Evolutionary conservation across 176 grass and related monocot genomes (phyloP).

Genomic region (Eremochloa ophiuroides): DNA sequence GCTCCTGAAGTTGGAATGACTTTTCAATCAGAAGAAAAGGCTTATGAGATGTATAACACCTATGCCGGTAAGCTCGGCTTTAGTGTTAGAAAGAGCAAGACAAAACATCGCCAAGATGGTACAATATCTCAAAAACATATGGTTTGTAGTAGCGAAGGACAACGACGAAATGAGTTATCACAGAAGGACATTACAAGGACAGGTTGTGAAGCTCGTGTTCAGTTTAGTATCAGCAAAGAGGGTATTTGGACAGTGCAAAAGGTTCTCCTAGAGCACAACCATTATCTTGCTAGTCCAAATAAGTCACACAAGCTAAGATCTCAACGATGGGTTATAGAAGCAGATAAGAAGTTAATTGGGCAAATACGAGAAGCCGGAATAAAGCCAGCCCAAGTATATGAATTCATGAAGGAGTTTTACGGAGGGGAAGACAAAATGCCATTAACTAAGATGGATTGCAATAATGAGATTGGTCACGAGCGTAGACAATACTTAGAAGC

Average conservation of each 20-base stretch:
- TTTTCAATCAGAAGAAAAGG: constrained; percentile 1
- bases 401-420: background rate
- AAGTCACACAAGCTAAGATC: background rate
- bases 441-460: background rate
- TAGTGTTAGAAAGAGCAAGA: background rate
- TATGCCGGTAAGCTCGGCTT: constrained; percentile 21
- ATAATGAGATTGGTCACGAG: background rate
- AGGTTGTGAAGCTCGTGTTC: no score
- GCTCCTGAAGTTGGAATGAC: background rate
- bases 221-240: no score
- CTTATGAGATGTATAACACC: constrained; percentile 9
- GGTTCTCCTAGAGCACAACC: no score
- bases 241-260: no score
- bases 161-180: background rate
- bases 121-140: constrained; percentile 10
- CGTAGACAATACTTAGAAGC: background rate
- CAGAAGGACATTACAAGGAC: no score
- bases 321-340: background rate
- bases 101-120: background rate
- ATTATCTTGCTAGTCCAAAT: no score
- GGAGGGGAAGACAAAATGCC: background rate
- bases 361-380: constrained; percentile 7
- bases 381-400: background rate
- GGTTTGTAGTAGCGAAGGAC: constrained; percentile 24
- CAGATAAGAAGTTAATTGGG: background rate